Evolutionary conservation across 805 yeast genomes (phyloP).

Genomic region (Kodamaea sagamina): DNA sequence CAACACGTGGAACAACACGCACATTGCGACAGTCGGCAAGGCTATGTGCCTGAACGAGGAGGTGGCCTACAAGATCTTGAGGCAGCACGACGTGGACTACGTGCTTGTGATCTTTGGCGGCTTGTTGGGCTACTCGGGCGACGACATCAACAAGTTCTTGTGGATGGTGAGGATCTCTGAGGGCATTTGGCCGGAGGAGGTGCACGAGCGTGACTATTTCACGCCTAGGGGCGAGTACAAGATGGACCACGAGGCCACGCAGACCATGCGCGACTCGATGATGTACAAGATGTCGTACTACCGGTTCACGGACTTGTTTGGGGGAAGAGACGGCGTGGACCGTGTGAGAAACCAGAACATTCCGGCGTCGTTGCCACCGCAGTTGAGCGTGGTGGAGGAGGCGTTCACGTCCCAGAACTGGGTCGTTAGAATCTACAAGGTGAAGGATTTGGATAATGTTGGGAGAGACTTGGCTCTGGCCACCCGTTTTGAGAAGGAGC

Average conservation of each 20-base stretch:
- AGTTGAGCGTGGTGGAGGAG: constrained; percentile 82
- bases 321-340: constrained; percentile 66
- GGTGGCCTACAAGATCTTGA: constrained; percentile 82
- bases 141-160: constrained; percentile 91
- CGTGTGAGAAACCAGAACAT: constrained; percentile 87
- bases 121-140: constrained; percentile 88
- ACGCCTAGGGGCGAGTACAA: constrained; percentile 84
- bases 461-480: constrained; percentile 77
- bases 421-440: constrained; percentile 92
- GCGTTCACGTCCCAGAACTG: constrained; percentile 95
- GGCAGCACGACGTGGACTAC: constrained; percentile 92
- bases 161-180: constrained; percentile 99
- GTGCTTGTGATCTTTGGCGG: constrained; percentile 95
- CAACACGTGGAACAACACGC: constrained; percentile 99
- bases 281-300: constrained; percentile 95
- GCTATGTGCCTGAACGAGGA: constrained; percentile 93
- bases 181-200: constrained; percentile 99
- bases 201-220: constrained; percentile 81
- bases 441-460: constrained; percentile 81
- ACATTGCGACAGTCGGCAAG: constrained; percentile 97
- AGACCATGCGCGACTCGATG: constrained; percentile 83
- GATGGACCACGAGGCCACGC: constrained; percentile 78
- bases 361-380: constrained; percentile 47
- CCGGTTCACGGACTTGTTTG: constrained; percentile 73
- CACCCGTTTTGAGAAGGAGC: constrained; percentile 50